Evolutionary conservation across 2,329 filamentous ascomycete genomes (phyloP), one percentile per base, ranked within the genome.

Genomic region (Claviceps sp.): DNA sequence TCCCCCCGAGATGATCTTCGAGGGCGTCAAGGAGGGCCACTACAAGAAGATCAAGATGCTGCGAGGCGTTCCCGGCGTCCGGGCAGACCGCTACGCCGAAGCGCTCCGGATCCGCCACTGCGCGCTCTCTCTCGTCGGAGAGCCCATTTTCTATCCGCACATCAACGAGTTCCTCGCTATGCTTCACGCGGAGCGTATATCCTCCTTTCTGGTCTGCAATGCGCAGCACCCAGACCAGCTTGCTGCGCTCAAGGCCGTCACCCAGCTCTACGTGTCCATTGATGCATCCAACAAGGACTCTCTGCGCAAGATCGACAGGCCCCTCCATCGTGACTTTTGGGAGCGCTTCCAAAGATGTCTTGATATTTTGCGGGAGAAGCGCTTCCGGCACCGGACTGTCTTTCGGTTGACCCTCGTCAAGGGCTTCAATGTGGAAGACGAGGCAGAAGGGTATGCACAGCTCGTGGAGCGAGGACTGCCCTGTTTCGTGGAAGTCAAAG

Each of bases 1-100:
- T 64, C 84, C 88, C 0, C 90, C 91, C 0, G 85, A 95, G 24
- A 68, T 89, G 60, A 95, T 97, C 60, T 95, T 96, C 64, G 73
- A 85, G 40, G 91, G 91, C 48, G 89, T 95, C 57, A 95, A 94
- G 65, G 83, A 84, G 54, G 87, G 85, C 16, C 93, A 97, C 68
- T 96, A 96, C 74, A 84, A 91, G 64, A 97, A 97, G 70, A 97
- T 97, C 70, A 95, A 95, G 68, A 93, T 94, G 85, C 78, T 97
- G 75, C 86, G 88, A 50, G 93, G 91, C 50, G 87, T 97, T 1
- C 91, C 93, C 0, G 93, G 93, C 5, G 89, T 97, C 4, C 80
- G 91, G 11, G 87, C 90, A 1, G 91, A 97, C 68, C 80, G 93
- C 3, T 97, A 95, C 63, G 82, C 85, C 6, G 93, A 97, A 71